phyloP scores from a whole-genome alignment of 2,329 filamentous ascomycete genomes.

The Sclerotinia borealis region DNA sequence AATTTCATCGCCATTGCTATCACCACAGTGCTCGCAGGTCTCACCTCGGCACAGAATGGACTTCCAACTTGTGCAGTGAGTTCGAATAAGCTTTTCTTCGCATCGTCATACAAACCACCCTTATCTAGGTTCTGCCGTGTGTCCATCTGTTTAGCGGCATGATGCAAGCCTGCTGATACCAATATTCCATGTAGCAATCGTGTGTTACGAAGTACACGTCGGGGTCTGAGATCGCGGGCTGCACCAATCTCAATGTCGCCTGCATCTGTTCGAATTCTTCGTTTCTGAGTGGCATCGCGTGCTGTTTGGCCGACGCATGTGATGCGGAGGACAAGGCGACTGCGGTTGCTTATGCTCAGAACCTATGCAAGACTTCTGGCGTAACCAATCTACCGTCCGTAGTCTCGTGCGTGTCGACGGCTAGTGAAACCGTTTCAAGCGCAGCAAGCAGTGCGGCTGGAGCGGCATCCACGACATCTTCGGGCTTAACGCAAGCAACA shows the following conservation, averaged over 20 bases:
- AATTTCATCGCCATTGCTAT: constrained; percentile 33
- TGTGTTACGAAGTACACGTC: constrained; percentile 34
- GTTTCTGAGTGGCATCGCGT: constrained; percentile 44
- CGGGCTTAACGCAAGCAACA: background rate
- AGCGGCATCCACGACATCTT: background rate
- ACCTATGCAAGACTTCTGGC: constrained; percentile 32
- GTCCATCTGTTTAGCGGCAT: background rate
- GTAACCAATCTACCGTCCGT: constrained; percentile 29
- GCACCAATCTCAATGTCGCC: constrained; percentile 36
- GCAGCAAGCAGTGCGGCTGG: background rate
- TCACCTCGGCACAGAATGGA: constrained; percentile 44
- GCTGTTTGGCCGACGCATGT: constrained; percentile 44
- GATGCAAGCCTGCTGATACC: background rate
- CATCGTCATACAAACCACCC: background rate
- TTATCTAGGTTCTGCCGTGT: background rate
- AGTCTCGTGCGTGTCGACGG: constrained; percentile 17
- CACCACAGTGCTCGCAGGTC: constrained; percentile 46
- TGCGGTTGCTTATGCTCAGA: constrained; percentile 32
- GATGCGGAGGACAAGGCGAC: constrained; percentile 34
- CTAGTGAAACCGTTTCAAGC: constrained; percentile 5
- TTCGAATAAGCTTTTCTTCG: constrained; percentile 17
- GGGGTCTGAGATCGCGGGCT: constrained; percentile 38
- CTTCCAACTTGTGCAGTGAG: constrained; percentile 53
- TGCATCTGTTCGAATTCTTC: constrained; percentile 43
- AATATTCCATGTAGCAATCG: constrained; percentile 24